A percentile compares a stretch with the other conserved stretches of the same genome.
phyloP scores from a whole-genome alignment of 768 basidiomycete species.

The Termitomyces titanicus region DNA sequence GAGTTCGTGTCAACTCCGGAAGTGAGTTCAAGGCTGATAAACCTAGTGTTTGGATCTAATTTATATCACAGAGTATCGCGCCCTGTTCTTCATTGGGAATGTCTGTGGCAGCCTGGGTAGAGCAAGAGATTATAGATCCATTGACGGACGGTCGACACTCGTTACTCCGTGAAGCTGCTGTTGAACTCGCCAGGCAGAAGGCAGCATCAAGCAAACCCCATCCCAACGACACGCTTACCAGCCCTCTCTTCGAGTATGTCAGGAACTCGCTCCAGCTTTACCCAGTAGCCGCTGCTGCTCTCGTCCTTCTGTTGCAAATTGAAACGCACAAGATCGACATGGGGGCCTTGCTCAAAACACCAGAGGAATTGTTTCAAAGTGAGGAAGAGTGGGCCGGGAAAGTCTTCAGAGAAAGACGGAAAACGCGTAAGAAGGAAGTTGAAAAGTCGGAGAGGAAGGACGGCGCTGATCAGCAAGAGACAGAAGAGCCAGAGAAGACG shows the following conservation, averaged over 20 bases:
- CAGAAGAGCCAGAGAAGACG: conserved; percentile 29
- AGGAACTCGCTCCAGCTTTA: conserved; percentile 37
- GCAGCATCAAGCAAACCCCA: conserved; percentile 6
- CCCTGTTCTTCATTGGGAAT: conserved; percentile 28
- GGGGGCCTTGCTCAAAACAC: conserved; percentile 43
- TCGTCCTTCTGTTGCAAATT: conserved; percentile 39
- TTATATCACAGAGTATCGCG: neutral
- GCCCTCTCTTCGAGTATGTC: conserved; percentile 30
- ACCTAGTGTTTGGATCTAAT: neutral
- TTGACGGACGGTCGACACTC: conserved; percentile 46
- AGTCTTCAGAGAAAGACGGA: conserved; percentile 31
- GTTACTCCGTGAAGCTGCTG: conserved; percentile 38
- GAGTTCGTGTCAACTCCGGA: conserved; percentile 51
- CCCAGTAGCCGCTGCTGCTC: conserved; percentile 36
- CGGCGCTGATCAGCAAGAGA: conserved; percentile 14
- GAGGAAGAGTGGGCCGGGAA: conserved; percentile 53
- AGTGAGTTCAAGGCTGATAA: conserved; percentile 14
- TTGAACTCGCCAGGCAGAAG: conserved; percentile 20
- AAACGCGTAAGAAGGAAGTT: conserved; percentile 7
- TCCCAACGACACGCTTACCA: neutral
- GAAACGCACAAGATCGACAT: conserved; percentile 49
- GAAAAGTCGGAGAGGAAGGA: conserved; percentile 1
- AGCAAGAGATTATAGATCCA: conserved; percentile 39
- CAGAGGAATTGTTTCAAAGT: conserved; percentile 45
- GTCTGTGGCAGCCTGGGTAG: conserved; percentile 40